Evolutionary conservation across 2,329 filamentous ascomycete genomes (phyloP), one percentile per base, ranked within the genome.

Genomic region (Rosellinia necatrix): DNA sequence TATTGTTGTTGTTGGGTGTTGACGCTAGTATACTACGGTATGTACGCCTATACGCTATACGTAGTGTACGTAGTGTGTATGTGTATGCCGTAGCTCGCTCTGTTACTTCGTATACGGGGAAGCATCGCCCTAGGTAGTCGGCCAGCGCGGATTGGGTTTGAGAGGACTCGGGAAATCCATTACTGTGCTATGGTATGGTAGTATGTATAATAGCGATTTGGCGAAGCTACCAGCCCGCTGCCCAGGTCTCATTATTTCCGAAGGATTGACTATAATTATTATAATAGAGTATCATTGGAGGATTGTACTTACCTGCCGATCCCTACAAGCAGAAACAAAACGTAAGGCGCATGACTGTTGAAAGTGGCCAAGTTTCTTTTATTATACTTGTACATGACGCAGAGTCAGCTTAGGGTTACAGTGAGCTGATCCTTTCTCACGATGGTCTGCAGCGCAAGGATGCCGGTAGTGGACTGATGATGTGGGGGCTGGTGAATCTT

Each of bases 321-420:
- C 53, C 15, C 22, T 24, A 40, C 22, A 24, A 25, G 9, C 42
- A 22, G 25, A 49, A 19, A 35, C 19, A 49, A 30, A 30, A 49
- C 24, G 41, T 24, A 49, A 30, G 17, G 24, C 44, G 40, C 53
- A 50, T 53, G 53, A 57, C 54, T 50, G 35, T 53, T 48, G 2
- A n/a, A 43, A 29, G 49, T 47, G 34, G 29, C 12, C 30, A 9
- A 19, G 52, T 50, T 60, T 58, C 58, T 61, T 58, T 60, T 49
- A 54, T 54, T 60, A 58, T 52, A 49, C 50, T 34, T 17, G 12
- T 32, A 44, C 55, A 51, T 52, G 50, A 58, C 40, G 55, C 55
- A 54, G 43, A 53, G 55, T 58, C 55, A 55, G 55, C 58, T 52
- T 55, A 51, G 49, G 47, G 58, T 58, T 52, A 25, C 55, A 60